Evolutionary conservation across 768 basidiomycete genomes (phyloP).

Genomic region (Crepidotus variabilis): DNA sequence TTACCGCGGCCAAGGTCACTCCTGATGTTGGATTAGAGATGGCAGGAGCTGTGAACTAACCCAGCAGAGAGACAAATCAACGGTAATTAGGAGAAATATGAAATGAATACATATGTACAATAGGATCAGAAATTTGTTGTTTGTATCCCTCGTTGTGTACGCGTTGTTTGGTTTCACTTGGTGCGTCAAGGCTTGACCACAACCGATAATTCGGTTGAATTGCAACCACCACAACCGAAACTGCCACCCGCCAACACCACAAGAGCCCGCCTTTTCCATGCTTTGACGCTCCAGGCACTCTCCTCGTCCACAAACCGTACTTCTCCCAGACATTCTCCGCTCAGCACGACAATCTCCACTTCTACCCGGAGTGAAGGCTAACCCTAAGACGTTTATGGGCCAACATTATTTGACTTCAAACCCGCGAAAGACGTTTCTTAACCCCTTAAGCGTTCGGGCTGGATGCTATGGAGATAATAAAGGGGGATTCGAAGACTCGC

Average conservation of each 20-base stretch:
- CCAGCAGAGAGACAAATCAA: too few relatives aligned
- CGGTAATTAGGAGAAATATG: too few relatives aligned
- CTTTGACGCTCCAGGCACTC: background rate
- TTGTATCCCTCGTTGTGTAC: too few relatives aligned
- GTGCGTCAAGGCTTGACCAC: too few relatives aligned
- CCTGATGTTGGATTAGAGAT: too few relatives aligned
- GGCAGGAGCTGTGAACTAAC: too few relatives aligned
- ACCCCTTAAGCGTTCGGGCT: background rate
- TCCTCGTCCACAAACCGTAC: background rate
- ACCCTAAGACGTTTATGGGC: background rate
- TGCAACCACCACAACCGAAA: background rate
- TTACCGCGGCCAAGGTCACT: too few relatives aligned
- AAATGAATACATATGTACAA: too few relatives aligned
- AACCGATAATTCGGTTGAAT: background rate
- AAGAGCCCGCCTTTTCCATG: background rate
- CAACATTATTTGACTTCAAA: background rate
- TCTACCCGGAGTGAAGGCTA: background rate
- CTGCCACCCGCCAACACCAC: background rate
- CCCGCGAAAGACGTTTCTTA: background rate
- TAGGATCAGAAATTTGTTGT: too few relatives aligned
- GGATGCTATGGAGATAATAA: background rate
- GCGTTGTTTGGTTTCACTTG: too few relatives aligned
- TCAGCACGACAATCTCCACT: background rate
- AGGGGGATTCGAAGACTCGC: background rate
- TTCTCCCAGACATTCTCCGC: background rate